phyloP scores from a whole-genome alignment of 768 basidiomycete genomes.

The Boletus subparvulus region DNA sequence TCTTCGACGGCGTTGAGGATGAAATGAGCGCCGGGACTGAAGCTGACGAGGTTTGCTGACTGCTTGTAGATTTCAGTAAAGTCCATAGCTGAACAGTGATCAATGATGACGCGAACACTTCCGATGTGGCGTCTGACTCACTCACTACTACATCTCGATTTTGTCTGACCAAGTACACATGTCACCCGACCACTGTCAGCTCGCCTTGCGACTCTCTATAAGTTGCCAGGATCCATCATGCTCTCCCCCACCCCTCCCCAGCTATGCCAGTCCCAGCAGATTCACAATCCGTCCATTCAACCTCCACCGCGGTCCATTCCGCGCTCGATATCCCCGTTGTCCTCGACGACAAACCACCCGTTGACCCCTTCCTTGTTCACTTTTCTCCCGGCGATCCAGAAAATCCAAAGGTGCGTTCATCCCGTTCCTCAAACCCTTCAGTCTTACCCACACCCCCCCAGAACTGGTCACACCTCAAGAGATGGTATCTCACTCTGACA shows the following conservation, averaged over 20 bases:
- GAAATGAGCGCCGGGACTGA: slow-evolving; percentile 87
- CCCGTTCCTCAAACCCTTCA: not conserved
- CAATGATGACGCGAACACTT: not conserved
- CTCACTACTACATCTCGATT: no score
- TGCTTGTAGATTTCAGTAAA: slow-evolving; percentile 87
- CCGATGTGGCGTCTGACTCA: not conserved
- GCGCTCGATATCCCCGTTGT: slow-evolving; percentile 7
- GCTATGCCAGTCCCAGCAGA: slow-evolving; percentile 16
- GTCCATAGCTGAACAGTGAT: slow-evolving; percentile 51
- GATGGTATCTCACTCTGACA: slow-evolving; percentile 54
- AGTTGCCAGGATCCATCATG: slow-evolving; percentile 1
- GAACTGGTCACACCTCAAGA: slow-evolving; percentile 48
- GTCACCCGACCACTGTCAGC: slow-evolving; percentile 20
- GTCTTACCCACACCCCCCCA: slow-evolving; percentile 21
- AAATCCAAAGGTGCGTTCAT: slow-evolving; percentile 45
- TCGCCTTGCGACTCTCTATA: slow-evolving; percentile 8
- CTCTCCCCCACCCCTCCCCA: not conserved
- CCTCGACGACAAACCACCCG: slow-evolving; percentile 8
- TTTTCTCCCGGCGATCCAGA: slow-evolving; percentile 39
- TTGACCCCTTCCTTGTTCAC: slow-evolving; percentile 33
- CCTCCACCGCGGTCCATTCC: slow-evolving; percentile 11
- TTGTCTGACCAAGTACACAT: not conserved
- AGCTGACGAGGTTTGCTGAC: slow-evolving; percentile 64
- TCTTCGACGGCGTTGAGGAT: slow-evolving; percentile 79
- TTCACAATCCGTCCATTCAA: slow-evolving; percentile 14